Evolutionary conservation across 73 alveolate species (phyloP), one percentile per base, ranked within the genome.

Genomic region (Paramecium primaurelia): DNA sequence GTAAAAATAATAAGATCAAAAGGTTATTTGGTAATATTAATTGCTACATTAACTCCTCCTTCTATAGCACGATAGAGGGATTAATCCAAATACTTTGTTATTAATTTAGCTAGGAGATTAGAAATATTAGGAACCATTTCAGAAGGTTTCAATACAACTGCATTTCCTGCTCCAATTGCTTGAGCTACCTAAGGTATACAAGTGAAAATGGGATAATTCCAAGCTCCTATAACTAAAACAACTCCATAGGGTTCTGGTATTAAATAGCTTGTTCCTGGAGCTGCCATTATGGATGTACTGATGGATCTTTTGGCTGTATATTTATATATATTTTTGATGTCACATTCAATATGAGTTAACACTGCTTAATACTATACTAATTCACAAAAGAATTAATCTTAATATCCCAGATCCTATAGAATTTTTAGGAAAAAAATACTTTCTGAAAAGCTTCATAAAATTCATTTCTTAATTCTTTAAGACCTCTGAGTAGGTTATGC

Each of bases 141-240:
- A 8, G 99, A 97, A 6, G 99, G 99, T 88, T 98, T 98, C 7
- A 97, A 88, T 18, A 97, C 92, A 6, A 96, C 98, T 58, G 95
- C 95, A 92, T 97, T 97, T 20, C 99, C 99, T 22, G 99, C 96
- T 18, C 99, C 97, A 18, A 98, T 98, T 25, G 98, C 98, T 30
- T 60, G 49, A 45, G 94, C 93, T 6, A 95, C 96, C 26, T 99
- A 99, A 49, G 93, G 92, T 36, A 98, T 22, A 32, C 96, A 86
- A 45, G 98, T 97, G 42, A 95, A 92, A 71, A 92, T 94, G 26
- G 99, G 99, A 86, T 97, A 98, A 80, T 98, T 98, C 99, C 99
- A 98, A 16, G 99, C 98, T 11, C 98, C 97, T 80, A 96, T 95
- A 44, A 98, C 96, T 60, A 98, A 89, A 26, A 96, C 97, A 47